phyloP scores from a whole-genome alignment of 164 flowering plant species.

The Liriodendron chinense region DNA sequence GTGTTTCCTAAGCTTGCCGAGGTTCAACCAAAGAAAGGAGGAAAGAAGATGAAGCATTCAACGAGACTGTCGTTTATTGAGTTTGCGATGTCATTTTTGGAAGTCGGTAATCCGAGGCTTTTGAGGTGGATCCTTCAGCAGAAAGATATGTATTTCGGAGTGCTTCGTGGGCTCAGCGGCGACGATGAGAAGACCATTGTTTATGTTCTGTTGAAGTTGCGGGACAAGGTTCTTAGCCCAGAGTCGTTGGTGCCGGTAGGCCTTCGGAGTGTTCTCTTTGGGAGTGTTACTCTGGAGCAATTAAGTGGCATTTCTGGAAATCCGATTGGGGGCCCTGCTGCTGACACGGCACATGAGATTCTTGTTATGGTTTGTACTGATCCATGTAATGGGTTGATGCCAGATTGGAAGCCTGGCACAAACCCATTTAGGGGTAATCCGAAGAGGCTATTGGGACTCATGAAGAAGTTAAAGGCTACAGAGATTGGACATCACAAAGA shows the following conservation, averaged over 20 bases:
- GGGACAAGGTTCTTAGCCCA: conserved; percentile 59
- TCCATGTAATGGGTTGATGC: conserved; percentile 90
- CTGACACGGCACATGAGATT: conserved; percentile 58
- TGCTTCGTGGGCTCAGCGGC: conserved; percentile 70
- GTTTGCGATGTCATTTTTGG: conserved; percentile 92
- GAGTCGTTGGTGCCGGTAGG: conserved; percentile 76
- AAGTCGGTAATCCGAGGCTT: conserved; percentile 77
- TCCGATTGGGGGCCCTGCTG: conserved; percentile 39
- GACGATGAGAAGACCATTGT: conserved; percentile 72
- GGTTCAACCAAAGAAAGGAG: conserved; percentile 31
- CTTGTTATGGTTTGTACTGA: conserved; percentile 77
- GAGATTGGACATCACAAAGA: conserved; percentile 63
- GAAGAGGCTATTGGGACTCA: conserved; percentile 64
- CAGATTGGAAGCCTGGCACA: conserved; percentile 45
- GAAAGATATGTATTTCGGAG: conserved; percentile 76
- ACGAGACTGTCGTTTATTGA: conserved; percentile 65
- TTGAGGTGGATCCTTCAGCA: conserved; percentile 79
- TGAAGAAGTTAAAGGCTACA: conserved; percentile 83
- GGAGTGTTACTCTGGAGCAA: conserved; percentile 87
- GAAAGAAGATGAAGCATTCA: conserved; percentile 33
- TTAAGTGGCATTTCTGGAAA: conserved; percentile 57
- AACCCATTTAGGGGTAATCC: conserved; percentile 67
- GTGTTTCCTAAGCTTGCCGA: conserved; percentile 55
- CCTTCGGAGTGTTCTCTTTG: conserved; percentile 89
- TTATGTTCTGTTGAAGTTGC: conserved; percentile 66